phyloP scores from a whole-genome alignment of 768 basidiomycete species.

The Chalciporus pseudorubinellus region DNA sequence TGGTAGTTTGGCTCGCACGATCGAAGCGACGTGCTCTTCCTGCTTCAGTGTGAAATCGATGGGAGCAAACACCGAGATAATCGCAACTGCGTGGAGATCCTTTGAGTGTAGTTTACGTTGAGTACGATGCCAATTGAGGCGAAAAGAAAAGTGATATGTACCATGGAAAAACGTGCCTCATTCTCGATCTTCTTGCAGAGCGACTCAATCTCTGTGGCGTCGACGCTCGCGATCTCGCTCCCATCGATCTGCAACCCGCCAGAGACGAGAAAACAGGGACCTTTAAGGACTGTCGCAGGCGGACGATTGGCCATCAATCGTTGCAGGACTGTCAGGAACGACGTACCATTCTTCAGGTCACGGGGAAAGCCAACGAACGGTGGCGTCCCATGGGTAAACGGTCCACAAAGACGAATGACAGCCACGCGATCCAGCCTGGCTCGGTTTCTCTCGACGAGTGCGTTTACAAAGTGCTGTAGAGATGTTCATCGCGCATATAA shows the following conservation, averaged over 20 bases:
- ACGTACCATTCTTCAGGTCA: conserved; percentile 30
- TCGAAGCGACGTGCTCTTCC: conserved; percentile 44
- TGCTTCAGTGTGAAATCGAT: conserved; percentile 44
- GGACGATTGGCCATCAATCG: not conserved
- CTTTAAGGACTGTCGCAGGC: conserved; percentile 22
- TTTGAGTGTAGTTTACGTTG: conserved; percentile 9
- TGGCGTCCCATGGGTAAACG: conserved; percentile 56
- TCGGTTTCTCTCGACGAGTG: conserved; percentile 56
- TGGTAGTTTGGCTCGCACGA: conserved; percentile 40
- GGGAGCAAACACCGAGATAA: conserved; percentile 49
- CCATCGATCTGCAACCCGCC: conserved; percentile 48
- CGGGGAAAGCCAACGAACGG: conserved; percentile 53
- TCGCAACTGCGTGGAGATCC: conserved; percentile 37
- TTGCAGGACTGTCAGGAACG: conserved; percentile 2
- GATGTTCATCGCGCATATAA: conserved; percentile 3
- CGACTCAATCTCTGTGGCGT: conserved; percentile 43
- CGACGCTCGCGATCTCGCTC: conserved; percentile 41
- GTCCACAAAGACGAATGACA: conserved; percentile 60
- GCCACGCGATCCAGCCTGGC: conserved; percentile 56
- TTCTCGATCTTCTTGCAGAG: conserved; percentile 41
- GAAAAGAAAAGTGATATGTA: not conserved
- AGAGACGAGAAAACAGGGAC: conserved; percentile 36
- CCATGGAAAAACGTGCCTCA: conserved; percentile 16
- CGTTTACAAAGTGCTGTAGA: conserved; percentile 52
- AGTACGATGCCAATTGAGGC: not conserved